phyloP scores from a whole-genome alignment of 2,329 filamentous ascomycete genomes.

The Fusarium coicis region DNA sequence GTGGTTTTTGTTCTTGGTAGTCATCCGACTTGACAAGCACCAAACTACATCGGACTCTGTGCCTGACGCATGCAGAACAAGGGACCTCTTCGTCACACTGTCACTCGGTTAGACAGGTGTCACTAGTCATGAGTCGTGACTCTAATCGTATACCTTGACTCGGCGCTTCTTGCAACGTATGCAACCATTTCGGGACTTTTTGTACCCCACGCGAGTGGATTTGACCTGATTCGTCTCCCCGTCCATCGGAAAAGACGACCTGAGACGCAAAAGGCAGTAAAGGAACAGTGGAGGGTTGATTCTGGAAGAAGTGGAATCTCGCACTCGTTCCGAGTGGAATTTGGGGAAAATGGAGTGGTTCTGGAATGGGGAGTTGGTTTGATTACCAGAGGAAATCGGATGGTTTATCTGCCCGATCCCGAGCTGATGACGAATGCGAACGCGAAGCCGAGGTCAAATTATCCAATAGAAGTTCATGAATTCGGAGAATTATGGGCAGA shows the following conservation, averaged over 20 bases:
- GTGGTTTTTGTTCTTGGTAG: not conserved
- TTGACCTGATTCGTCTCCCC: not conserved
- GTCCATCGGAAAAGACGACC: not conserved
- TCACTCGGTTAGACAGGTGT: not conserved
- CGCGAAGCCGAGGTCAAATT: not conserved
- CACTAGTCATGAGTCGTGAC: not conserved
- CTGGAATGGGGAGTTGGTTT: not conserved
- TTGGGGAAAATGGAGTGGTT: not conserved
- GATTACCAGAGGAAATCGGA: not conserved
- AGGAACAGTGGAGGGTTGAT: not conserved
- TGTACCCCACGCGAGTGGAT: conserved; percentile 26
- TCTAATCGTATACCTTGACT: conserved; percentile 9
- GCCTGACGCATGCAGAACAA: conserved; percentile 23
- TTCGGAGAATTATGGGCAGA: accelerated
- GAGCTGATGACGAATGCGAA: conserved; percentile 2
- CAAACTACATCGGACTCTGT: conserved; percentile 24
- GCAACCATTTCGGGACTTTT: conserved; percentile 34
- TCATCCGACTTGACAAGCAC: not conserved
- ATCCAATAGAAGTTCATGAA: not conserved
- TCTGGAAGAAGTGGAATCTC: not conserved
- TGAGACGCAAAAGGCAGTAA: not conserved
- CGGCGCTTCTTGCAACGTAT: conserved; percentile 25
- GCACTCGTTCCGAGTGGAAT: conserved; percentile 21
- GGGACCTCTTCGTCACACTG: conserved; percentile 29
- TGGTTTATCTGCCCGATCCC: conserved; percentile 5